Evolutionary conservation across 192 early-diverging fungal genomes (phyloP), one percentile per base, ranked within the genome.

Genomic region (Dimargaris cristalligena): DNA sequence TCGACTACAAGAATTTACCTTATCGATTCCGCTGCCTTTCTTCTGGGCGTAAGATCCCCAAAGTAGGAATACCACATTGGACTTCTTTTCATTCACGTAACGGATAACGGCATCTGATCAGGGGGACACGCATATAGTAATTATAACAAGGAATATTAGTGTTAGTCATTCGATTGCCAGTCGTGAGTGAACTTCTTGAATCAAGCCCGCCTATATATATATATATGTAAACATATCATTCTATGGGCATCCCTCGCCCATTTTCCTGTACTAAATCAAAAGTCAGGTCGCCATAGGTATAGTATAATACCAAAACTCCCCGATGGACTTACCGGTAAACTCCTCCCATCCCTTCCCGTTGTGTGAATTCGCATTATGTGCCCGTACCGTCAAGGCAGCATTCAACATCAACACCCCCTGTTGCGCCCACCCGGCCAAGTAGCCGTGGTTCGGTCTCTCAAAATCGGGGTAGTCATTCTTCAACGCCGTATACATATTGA

Each of bases 11-110:
- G 29, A 23, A 2, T 61, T 48, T 41, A 64, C 61, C 44, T 74
- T 79, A 56, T 94, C 80, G 33, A 97, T 80, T 6, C 56, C 60
- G 1, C 71, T 63, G 16, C 86, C 87, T 58, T 91, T 90, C 73
- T 91, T 91, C 66, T 90, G 88, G 26, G 91, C 91, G 63, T 85
- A 82, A 25, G 72, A 63, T 23, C 94, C 94, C 92, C 94, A 97
- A 26, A 96, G 76, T 70, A 97, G 81, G 72, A 97, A 97, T 46
- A 97, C 94, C 8, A 92, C 74, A 46, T 81, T 67, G 0, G 38
- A 49, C 2, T 70, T 66, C 33, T 77, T 68, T 6, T 75, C 66
- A 63, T 82, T 85, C 48, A 97, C 61, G 51, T 87, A 74, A 23
- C 74, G 61, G 35, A 97, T 74, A 23, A 93, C 83, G 0, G 83